Conservation (phyloP, 1,139 yeast species). For the Yamadazyma spencermartinsiae region DNA sequence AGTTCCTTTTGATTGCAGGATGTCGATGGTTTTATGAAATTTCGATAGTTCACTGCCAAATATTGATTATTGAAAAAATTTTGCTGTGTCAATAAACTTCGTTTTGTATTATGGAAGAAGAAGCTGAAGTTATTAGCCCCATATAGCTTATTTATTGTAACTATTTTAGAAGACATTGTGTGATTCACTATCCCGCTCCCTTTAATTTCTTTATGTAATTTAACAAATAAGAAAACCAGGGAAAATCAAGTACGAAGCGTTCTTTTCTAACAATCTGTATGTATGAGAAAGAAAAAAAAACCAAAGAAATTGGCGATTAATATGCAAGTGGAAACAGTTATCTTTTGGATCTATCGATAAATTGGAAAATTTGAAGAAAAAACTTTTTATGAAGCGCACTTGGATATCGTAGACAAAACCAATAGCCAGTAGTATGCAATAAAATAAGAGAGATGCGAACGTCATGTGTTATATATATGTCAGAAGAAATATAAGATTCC, state of each 20-base stretch:
- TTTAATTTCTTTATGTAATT: slow-evolving; percentile 29
- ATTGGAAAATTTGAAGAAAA: background rate
- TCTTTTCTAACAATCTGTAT: slow-evolving; percentile 42
- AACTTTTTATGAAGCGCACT: background rate
- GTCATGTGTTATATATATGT: too few species aligned
- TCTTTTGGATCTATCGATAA: background rate
- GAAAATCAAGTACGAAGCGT: slow-evolving; percentile 43
- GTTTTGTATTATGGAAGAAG: slow-evolving; percentile 41
- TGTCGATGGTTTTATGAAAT: slow-evolving; percentile 3
- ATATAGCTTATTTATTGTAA: slow-evolving; percentile 27
- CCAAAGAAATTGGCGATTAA: too few species aligned
- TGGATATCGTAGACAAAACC: background rate
- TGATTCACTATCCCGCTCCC: background rate
- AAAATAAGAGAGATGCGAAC: too few species aligned
- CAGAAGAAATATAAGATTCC: background rate
- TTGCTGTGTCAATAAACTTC: slow-evolving; percentile 29
- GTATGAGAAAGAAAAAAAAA: background rate
- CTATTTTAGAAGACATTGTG: slow-evolving; percentile 2
- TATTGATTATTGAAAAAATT: slow-evolving; percentile 39
- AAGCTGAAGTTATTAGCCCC: slow-evolving; percentile 35
- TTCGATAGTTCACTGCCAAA: slow-evolving; percentile 15
- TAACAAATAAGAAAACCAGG: too few species aligned
- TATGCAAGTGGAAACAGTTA: background rate
- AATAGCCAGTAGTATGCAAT: background rate
- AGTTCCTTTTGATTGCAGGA: background rate